Evolutionary conservation across 768 basidiomycete species (phyloP), one percentile per base, ranked within the genome.

Genomic region (Serendipita sp.): DNA sequence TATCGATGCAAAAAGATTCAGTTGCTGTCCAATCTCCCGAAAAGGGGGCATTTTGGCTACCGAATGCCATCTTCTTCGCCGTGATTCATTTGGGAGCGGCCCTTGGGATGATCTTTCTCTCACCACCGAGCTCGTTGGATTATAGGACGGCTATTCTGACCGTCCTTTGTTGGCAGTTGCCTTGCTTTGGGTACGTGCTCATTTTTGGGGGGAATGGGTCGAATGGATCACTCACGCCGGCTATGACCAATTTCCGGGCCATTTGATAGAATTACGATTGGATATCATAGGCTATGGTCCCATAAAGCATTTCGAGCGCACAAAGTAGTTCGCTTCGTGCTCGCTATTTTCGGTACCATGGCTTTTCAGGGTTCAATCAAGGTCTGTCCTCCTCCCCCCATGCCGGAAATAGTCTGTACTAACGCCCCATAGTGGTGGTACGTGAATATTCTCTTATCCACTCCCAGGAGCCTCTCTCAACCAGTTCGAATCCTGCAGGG

Each of bases 291-390:
- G 44, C 73, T 90, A n/a, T 89, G 85, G 73, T 87, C 87, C 3
- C 88, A 89, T 70, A 79, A 81, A 3, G 78, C 86, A 1, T 89
- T 87, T 72, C 78, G 78, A 18, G 87, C 87, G 3, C 75, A 75
- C 1, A 65, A 80, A 16, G 76, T 76, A 8, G 80, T 87, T 45
- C 78, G 87, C 10, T 68, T 84, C 3, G 72, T 80, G 23, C 74
- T 90, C 36, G 85, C 87, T 18, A 73, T 80, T 34, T 74, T 89
- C 71, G 88, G 89, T 0, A 81, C 84, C 2, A 80, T 84, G 56
- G 88, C 83, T 0, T 86, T 89, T 68, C 88, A 90, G 70, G 89
- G 88, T 2, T 87, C 85, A 47, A 86, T 89, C 70, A 87, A 88
- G 78, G 85, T 85, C 46, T 30, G 74, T 35, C 28, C 30, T 47